phyloP scores from a whole-genome alignment of 768 basidiomycete species.

The Pulveroboletus sp. region DNA sequence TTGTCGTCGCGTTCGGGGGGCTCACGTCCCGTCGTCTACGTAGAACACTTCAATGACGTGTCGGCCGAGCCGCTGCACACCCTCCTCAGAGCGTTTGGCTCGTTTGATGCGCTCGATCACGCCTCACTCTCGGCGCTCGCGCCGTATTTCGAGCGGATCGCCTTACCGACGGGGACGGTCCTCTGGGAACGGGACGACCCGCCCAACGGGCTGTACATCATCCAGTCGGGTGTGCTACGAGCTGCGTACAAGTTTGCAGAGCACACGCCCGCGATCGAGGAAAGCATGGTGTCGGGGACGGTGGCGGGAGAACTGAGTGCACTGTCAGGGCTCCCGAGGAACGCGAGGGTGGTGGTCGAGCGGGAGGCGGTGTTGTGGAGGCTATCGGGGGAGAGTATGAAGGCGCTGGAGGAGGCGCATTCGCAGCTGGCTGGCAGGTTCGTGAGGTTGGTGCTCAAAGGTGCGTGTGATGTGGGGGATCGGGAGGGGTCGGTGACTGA shows the following conservation, averaged over 20 bases:
- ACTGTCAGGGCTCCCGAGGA: conserved; percentile 72
- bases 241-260: conserved; percentile 79
- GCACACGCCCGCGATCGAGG: conserved; percentile 63
- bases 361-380: conserved; percentile 78
- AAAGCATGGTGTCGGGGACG: conserved; percentile 92
- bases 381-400: conserved; percentile 56
- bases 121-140: conserved; percentile 59
- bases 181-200: conserved; percentile 77
- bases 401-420: conserved; percentile 60
- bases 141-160: conserved; percentile 65
- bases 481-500: not conserved
- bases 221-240: conserved; percentile 81
- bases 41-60: conserved; percentile 32
- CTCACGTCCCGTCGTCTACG: not conserved
- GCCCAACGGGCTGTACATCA: conserved; percentile 82
- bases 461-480: conserved; percentile 36
- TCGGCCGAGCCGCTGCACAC: conserved; percentile 66
- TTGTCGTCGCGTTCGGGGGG: not conserved
- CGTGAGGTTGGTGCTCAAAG: conserved; percentile 67
- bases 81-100: conserved; percentile 74
- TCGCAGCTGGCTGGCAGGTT: conserved; percentile 65
- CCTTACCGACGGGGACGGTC: conserved; percentile 51
- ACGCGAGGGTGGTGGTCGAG: conserved; percentile 84
- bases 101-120: conserved; percentile 56
- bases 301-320: conserved; percentile 89